phyloP scores from a whole-genome alignment of 2,329 filamentous ascomycete genomes.

The Chaetomiaceae sp. region DNA sequence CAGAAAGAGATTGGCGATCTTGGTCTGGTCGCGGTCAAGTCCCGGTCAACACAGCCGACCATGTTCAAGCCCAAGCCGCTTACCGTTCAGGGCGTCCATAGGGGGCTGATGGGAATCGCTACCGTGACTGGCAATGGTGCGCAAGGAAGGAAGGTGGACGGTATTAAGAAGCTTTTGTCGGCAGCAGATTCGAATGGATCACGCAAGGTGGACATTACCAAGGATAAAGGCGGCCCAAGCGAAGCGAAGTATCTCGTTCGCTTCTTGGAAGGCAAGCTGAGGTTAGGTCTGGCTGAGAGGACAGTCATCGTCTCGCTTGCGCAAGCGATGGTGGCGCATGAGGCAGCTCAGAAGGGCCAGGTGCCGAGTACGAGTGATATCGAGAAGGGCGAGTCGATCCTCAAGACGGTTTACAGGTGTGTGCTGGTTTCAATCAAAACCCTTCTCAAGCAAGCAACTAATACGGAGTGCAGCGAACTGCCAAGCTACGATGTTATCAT shows the following conservation, averaged over 20 bases:
- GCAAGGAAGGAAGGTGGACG: slow-evolving; percentile 84
- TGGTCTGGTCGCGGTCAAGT: slow-evolving; percentile 91
- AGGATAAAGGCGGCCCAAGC: slow-evolving; percentile 89
- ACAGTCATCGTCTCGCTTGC: slow-evolving; percentile 86
- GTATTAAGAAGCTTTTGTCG: slow-evolving; percentile 95
- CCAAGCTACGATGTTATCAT: slow-evolving; percentile 95
- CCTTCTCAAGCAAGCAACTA: slow-evolving; percentile 28
- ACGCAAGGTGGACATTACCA: slow-evolving; percentile 81
- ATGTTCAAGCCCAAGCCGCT: slow-evolving; percentile 97
- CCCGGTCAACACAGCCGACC: slow-evolving; percentile 87
- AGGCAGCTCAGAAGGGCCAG: slow-evolving; percentile 66
- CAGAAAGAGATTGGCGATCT: slow-evolving; percentile 96
- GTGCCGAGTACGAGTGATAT: slow-evolving; percentile 70
- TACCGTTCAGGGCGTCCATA: slow-evolving; percentile 80
- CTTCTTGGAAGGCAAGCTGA: slow-evolving; percentile 89
- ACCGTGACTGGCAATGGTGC: slow-evolving; percentile 81
- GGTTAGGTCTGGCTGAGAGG: slow-evolving; percentile 86
- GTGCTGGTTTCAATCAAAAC: slow-evolving; percentile 21
- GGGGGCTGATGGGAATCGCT: slow-evolving; percentile 83
- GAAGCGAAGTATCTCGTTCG: slow-evolving; percentile 93
- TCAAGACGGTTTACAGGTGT: slow-evolving; percentile 88
- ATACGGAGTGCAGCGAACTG: slow-evolving; percentile 65
- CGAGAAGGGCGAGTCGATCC: slow-evolving; percentile 74
- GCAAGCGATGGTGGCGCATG: slow-evolving; percentile 82
- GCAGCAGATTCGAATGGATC: slow-evolving; percentile 69